Evolutionary conservation across 208 protist genomes (phyloP).

Genomic region (Acanthamoeba lenticulata): DNA sequence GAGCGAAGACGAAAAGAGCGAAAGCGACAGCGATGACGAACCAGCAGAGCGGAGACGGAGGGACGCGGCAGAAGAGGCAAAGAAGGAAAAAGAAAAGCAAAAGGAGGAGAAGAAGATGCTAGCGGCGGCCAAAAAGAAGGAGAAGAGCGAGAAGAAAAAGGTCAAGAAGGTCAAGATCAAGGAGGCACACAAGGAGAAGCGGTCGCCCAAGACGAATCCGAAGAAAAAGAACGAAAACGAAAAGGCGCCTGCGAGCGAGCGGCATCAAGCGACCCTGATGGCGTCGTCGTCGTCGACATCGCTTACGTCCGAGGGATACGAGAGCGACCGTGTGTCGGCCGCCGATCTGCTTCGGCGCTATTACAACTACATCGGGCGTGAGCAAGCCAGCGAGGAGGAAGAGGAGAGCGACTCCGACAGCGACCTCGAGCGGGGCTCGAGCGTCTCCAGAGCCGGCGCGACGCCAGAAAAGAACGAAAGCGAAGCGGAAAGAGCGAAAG

Average conservation of each 20-base stretch:
- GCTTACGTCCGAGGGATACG: not conserved
- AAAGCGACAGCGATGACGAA: not conserved
- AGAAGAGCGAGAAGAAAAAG: not conserved
- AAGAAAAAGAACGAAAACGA: not conserved
- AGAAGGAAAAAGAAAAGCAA: not conserved
- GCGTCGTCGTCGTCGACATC: not conserved
- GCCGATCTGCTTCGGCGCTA: not conserved
- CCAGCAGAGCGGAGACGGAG: not conserved
- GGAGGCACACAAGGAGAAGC: not conserved
- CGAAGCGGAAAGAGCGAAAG: no score
- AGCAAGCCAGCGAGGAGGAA: no score
- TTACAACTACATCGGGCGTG: not conserved
- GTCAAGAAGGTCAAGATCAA: not conserved
- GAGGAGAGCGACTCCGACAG: no score
- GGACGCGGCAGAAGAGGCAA: not conserved
- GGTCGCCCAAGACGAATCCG: not conserved
- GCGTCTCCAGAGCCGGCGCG: no score
- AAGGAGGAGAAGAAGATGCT: not conserved
- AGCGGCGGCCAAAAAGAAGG: not conserved
- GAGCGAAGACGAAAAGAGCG: not conserved
- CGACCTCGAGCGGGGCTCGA: no score
- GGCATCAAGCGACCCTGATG: not conserved
- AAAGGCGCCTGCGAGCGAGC: not conserved
- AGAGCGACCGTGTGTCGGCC: not conserved
- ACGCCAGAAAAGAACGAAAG: no score